Base-by-base conservation (phyloP, 1,139 yeast genomes). In the Wickerhamomyces sp. region DNA sequence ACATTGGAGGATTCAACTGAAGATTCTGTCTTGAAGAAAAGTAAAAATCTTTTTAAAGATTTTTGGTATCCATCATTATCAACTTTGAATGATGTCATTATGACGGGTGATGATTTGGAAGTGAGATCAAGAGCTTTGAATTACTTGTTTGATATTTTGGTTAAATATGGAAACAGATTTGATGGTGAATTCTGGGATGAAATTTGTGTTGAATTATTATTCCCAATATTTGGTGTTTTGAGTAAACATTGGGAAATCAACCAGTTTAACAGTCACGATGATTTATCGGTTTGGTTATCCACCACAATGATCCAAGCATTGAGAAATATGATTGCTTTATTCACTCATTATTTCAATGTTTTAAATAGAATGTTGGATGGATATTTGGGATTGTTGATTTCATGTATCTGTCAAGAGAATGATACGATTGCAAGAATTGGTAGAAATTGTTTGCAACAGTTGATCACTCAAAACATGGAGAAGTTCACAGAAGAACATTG, bases 381-480 rank as follows among this genome's bases (percentile, higher is more conserved):
- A 2, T 89, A 85, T 62, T 71, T 94, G 65, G 81, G 80, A 36
- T 72, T 94, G 47, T 67, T 94, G 45, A 82, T 82, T 4, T 83
- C 93, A 9, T 94, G 99, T 66, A 88, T 93, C 44, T 89, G 96
- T 59, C 99, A 93, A 65, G 97, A 91, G 58, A 93, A 93, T 63
- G 99, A 93, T 59, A 90, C 98, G 0, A 91, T 94, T 57, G 95
- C 98, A 0, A 76, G 95, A 58, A 90, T 91, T 55, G 99, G 99
- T 23, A 79, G 95, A 58, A 81, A 93, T 10, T 91, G 99, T 63
- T 73, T 93, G 49, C 84, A 85, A 52, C 87, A 84, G 50, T 72
- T 93, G 51, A 75, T 93, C 49, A 68, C 83, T 31, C 86, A 86
- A 52, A 94, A 93, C 63, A 79, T 84, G 51, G 60, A 66, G n/a